Conservation (phyloP, 495 filamentous ascomycete species). For the Amorphotheca resinae region DNA sequence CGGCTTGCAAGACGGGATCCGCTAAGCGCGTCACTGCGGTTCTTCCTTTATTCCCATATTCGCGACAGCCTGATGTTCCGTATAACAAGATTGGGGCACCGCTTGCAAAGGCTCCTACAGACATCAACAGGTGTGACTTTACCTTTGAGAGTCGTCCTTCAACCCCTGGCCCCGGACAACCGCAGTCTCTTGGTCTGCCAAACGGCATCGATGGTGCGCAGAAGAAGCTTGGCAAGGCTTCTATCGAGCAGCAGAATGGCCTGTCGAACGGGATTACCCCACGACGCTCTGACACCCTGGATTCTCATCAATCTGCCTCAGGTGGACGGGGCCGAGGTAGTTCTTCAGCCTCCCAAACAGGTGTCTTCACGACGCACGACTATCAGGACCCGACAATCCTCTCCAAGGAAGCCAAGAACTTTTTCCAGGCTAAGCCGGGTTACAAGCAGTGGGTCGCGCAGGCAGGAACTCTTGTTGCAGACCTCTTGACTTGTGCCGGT, state of each 20-base stretch:
- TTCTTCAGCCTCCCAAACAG: constrained; percentile 15
- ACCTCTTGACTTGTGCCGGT: constrained; percentile 88
- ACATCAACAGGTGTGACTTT: constrained; percentile 49
- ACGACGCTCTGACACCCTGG: constrained; percentile 46
- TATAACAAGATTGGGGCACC: constrained; percentile 93
- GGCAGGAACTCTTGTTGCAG: constrained; percentile 88
- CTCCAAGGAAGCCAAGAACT: constrained; percentile 32
- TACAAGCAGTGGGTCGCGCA: constrained; percentile 99
- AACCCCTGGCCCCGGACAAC: constrained; percentile 61
- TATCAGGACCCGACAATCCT: constrained; percentile 40
- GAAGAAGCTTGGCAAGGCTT: constrained; percentile 49
- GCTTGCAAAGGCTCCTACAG: constrained; percentile 51
- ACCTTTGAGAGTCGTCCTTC: constrained; percentile 88
- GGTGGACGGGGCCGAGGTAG: constrained; percentile 15
- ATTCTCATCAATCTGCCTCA: constrained; percentile 40
- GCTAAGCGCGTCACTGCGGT: constrained; percentile 86
- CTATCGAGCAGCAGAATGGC: constrained; percentile 36
- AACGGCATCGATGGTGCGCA: constrained; percentile 44
- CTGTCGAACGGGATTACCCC: constrained; percentile 22
- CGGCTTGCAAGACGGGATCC: constrained; percentile 92
- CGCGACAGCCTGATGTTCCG: constrained; percentile 84
- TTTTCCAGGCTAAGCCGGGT: constrained; percentile 74
- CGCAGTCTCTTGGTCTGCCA: constrained; percentile 45
- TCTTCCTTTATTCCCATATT: constrained; percentile 92
- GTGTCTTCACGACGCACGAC: constrained; percentile 41